Percentiles rank a stretch among this genome's conserved stretches.
Conservation (phyloP, 2,329 filamentous ascomycete genomes). For the Colletotrichum caudatum region DNA sequence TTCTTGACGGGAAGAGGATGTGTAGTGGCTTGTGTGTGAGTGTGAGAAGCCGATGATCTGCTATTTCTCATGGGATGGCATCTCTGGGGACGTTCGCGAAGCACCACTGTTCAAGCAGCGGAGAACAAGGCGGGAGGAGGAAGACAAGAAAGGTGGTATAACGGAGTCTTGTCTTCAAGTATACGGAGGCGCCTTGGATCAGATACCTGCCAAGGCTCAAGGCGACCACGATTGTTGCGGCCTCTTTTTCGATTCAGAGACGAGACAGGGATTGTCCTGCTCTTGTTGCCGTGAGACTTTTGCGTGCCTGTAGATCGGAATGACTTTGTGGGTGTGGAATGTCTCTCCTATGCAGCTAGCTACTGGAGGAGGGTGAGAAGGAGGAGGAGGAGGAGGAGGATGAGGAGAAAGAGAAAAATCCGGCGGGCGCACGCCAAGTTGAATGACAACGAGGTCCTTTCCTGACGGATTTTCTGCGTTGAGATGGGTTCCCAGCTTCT, state of each 20-base stretch:
- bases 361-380: background rate
- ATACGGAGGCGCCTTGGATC: slow-evolving; percentile 20
- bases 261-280: background rate
- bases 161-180: slow-evolving; percentile 4
- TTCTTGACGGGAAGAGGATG: background rate
- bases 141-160: slow-evolving; percentile 4
- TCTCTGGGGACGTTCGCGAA: slow-evolving; percentile 28
- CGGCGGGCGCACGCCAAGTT: slow-evolving; percentile 16
- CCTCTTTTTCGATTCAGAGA: background rate
- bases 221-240: slow-evolving; percentile 1
- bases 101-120: slow-evolving; percentile 33
- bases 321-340: slow-evolving; percentile 34
- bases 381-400: background rate
- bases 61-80: slow-evolving; percentile 26
- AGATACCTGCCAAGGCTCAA: slow-evolving; percentile 7
- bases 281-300: slow-evolving; percentile 37
- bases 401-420: background rate
- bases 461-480: background rate
- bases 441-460: slow-evolving; percentile 4
- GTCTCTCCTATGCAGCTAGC: slow-evolving; percentile 24
- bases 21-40: background rate
- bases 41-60: background rate
- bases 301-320: slow-evolving; percentile 31
- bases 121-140: background rate
- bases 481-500: background rate